Evolutionary conservation across 177 flowering plant genomes (phyloP), one percentile per base, ranked within the genome.

Genomic region (Vitis hybrid): DNA sequence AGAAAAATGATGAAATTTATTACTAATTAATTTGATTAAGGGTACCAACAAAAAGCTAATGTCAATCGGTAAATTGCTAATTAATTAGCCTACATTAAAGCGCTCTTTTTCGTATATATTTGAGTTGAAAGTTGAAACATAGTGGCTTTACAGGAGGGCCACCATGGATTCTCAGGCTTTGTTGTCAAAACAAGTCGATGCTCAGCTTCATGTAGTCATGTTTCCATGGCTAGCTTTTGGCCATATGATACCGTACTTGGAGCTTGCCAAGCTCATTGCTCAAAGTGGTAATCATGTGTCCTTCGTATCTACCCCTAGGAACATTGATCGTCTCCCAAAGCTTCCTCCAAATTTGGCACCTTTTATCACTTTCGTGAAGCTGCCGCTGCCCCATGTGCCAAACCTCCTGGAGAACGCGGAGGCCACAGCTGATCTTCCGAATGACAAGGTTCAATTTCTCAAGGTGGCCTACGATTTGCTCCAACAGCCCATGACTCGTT

Each of bases 121-220:
- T 32, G 40, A 32, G 5, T 32, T 32, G 40, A 2, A 5, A 32
- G 5, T 0, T 32, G 40, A 32, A 5, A 4, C 4, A 32, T 5
- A 5, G 40, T 32, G 40, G 40, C 5, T 5, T 32, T 2, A 4
- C 5, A 32, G 5, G 40, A 32, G 40, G 40, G 40, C 5, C 40
- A 2, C 40, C 40, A 32, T 32, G 40, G 40, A 32, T 32, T 32
- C 40, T 32, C 40, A 32, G 40, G 59, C 59, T 30, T 54, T 58
- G 57, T 58, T 6, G 21, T 9, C 40, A 32, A 5, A 5, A 32
- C 5, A 32, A 2, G 5, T 0, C 0, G n/a, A 54, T 26, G 40
- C 54, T 30, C 18, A 66, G 69, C 68, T 73, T 40, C 77, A 74
- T 19, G n/a, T 74, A 0, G 77, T 23, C 8, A 69, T 68, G 40